Percentiles rank a stretch among this genome's conserved stretches.
phyloP scores from a whole-genome alignment of 768 basidiomycete species.

The Tulasnella calospora region DNA sequence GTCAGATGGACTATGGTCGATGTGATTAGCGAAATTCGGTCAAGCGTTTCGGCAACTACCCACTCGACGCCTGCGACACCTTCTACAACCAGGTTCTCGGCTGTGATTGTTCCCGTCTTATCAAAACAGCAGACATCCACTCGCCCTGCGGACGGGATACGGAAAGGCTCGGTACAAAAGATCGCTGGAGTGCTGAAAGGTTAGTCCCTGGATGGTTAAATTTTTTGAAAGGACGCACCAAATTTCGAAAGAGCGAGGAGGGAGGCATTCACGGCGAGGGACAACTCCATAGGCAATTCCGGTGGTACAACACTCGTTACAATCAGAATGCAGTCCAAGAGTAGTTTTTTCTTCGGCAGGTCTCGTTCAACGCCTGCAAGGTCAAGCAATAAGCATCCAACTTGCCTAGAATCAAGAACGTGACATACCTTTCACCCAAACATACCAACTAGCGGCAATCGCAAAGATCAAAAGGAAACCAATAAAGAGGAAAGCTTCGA shows the following conservation, averaged over 20 bases:
- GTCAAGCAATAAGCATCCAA: background rate
- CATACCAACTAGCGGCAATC: conserved; percentile 96
- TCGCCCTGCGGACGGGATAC: conserved; percentile 90
- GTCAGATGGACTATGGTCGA: conserved; percentile 49
- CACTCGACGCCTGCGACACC: conserved; percentile 90
- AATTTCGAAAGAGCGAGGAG: conserved; percentile 90
- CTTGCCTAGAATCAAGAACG: background rate
- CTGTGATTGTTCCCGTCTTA: conserved; percentile 98
- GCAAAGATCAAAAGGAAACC: conserved; percentile 97
- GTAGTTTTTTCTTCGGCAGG: conserved; percentile 88
- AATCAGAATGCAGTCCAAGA: conserved; percentile 93
- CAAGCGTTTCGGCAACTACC: conserved; percentile 34
- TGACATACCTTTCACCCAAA: conserved; percentile 84
- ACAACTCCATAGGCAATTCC: conserved; percentile 96
- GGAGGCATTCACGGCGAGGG: conserved; percentile 91
- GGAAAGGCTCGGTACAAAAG: conserved; percentile 98
- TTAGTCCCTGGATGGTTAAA: background rate
- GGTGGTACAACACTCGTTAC: conserved; percentile 97
- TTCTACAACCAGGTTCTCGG: conserved; percentile 89
- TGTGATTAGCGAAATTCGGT: background rate
- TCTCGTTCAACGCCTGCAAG: conserved; percentile 77
- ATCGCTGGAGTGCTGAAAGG: conserved; percentile 57
- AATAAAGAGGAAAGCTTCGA: conserved; percentile 86
- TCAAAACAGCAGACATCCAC: conserved; percentile 99
- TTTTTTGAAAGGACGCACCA: conserved; percentile 47